Evolutionary conservation across 139 green algal species (phyloP).

Genomic region (Micractinium sp.): DNA sequence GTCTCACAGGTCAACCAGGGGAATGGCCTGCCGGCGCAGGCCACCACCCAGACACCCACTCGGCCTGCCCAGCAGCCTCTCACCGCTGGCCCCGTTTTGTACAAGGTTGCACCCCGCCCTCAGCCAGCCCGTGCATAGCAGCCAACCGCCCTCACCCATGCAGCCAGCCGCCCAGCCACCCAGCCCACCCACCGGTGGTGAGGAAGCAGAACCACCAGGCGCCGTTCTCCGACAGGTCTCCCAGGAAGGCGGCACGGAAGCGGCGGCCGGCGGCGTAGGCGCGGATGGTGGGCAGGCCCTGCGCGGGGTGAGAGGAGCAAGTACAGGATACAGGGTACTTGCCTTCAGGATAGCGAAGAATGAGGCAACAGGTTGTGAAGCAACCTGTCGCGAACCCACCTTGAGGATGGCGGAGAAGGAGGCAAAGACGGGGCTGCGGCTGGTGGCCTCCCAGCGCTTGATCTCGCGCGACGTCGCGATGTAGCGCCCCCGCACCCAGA

Average conservation of each 20-base stretch:
- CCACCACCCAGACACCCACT: too few relatives aligned
- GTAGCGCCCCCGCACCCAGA: constrained; percentile 62
- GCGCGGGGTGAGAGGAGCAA: constrained; percentile 4
- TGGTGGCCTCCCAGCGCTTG: constrained; percentile 92
- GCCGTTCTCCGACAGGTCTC: constrained; percentile 64
- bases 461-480: constrained; percentile 82
- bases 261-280: constrained; percentile 75
- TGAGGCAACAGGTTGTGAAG: constrained; percentile 49
- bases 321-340: not conserved
- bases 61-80: too few relatives aligned
- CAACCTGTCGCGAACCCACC: not conserved
- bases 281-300: constrained; percentile 92
- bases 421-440: constrained; percentile 87
- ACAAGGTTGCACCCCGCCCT: not conserved
- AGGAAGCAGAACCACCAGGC: constrained; percentile 73
- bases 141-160: not conserved
- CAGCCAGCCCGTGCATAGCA: not conserved
- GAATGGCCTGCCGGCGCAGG: too few relatives aligned
- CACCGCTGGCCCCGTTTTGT: too few relatives aligned
- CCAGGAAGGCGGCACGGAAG: constrained; percentile 69
- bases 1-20: too few relatives aligned
- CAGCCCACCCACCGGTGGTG: constrained; percentile 13
- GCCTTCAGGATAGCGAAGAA: constrained; percentile 82
- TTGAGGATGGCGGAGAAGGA: constrained; percentile 82
- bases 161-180: not conserved